These are phyloP conservation scores for Saccharomyces hybrid DNA, from an alignment of 1,139 yeast species.

Conservation along the genomic window DNA sequence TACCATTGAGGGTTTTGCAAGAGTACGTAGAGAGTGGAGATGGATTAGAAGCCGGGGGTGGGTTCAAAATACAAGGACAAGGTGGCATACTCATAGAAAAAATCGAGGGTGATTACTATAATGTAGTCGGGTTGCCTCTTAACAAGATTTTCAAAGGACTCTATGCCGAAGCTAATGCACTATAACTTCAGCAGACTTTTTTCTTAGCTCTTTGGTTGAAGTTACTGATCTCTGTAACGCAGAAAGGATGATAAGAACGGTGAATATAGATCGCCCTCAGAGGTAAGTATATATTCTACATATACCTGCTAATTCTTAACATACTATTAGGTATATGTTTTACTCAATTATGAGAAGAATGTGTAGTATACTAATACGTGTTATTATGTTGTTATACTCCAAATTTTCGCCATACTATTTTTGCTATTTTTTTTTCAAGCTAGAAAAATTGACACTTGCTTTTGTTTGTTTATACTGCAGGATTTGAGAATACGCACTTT, in stretches of 20 bases:
- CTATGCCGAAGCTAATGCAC: conserved; percentile 2
- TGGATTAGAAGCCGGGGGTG: conserved; percentile 84
- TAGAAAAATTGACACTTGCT: too few relatives aligned
- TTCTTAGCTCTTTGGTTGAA: neutral
- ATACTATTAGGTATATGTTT: too few relatives aligned
- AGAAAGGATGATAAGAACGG: neutral
- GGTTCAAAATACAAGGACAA: conserved; percentile 73
- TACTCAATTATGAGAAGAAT: too few relatives aligned
- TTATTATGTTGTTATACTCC: too few relatives aligned
- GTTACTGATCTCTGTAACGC: neutral
- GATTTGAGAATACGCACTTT: too few relatives aligned
- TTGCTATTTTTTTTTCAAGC: too few relatives aligned
- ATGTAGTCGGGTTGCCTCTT: conserved; percentile 86
- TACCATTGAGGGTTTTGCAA: conserved; percentile 47
- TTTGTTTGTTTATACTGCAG: too few relatives aligned
- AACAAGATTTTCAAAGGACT: conserved; percentile 40
- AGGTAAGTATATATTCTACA: too few relatives aligned
- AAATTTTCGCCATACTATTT: too few relatives aligned
- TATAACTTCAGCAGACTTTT: neutral
- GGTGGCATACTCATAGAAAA: conserved; percentile 58
- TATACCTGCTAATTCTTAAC: too few relatives aligned
- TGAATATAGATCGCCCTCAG: too few relatives aligned
- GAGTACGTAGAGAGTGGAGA: conserved; percentile 65
- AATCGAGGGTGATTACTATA: conserved; percentile 74
- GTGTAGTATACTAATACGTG: too few relatives aligned